A percentile compares a stretch with the other conserved stretches of the same genome.
phyloP scores from a whole-genome alignment of 2,329 filamentous ascomycete species.

The Fusarium praegraminearum region DNA sequence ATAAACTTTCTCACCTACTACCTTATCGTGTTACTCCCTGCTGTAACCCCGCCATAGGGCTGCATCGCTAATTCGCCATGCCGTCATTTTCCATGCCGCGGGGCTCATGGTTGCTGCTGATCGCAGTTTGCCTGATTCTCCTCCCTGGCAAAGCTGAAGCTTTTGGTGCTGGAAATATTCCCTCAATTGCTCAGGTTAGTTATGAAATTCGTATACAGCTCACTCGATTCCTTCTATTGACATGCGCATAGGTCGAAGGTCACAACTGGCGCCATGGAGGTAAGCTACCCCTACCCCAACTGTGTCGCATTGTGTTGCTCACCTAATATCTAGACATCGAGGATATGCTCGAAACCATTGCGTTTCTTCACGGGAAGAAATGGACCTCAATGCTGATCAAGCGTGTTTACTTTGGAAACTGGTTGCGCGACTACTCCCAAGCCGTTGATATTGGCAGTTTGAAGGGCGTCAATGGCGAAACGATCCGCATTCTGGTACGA shows the following conservation, averaged over 20 bases:
- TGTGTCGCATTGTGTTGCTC: constrained; percentile 25
- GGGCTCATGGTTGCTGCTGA: constrained; percentile 64
- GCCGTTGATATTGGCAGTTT: constrained; percentile 84
- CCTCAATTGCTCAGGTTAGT: constrained; percentile 67
- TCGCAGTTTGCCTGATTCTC: constrained; percentile 64
- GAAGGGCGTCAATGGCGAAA: constrained; percentile 81
- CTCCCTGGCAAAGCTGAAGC: constrained; percentile 68
- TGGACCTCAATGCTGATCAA: constrained; percentile 85
- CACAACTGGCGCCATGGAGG: constrained; percentile 78
- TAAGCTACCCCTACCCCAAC: constrained; percentile 47
- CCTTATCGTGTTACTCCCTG: constrained; percentile 15
- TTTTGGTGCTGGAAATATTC: constrained; percentile 79
- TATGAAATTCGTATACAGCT: background rate
- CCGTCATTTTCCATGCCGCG: constrained; percentile 60
- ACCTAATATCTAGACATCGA: constrained; percentile 71
- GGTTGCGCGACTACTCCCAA: constrained; percentile 87
- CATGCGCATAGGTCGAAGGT: constrained; percentile 67
- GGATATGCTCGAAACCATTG: constrained; percentile 82
- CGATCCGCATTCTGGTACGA: constrained; percentile 76
- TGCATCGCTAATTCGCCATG: constrained; percentile 56
- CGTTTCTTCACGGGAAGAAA: constrained; percentile 84
- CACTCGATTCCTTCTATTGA: constrained; percentile 17
- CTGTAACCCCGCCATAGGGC: constrained; percentile 42
- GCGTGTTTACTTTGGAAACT: constrained; percentile 87
- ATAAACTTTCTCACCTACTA: background rate